These are phyloP conservation scores for Chlorociboria aeruginascens DNA, from an alignment of 495 filamentous ascomycete species.

Conservation along the genomic window DNA sequence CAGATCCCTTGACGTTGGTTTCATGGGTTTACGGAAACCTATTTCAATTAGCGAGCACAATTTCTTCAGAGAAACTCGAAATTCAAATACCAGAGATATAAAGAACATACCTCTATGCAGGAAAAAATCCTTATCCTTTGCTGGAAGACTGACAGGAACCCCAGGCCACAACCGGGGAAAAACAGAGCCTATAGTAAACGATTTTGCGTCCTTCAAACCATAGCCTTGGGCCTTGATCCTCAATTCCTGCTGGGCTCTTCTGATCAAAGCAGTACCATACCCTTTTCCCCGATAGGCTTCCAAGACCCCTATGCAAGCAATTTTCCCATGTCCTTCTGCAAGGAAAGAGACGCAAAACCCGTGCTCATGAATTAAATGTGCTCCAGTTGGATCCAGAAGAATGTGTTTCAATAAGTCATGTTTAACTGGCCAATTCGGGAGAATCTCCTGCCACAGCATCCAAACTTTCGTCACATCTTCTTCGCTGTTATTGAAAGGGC, in stretches of 20 bases:
- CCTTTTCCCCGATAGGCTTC: conserved; percentile 28
- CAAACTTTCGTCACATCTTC: conserved; percentile 25
- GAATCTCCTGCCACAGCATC: conserved; percentile 27
- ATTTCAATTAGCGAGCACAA: not conserved
- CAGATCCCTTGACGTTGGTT: conserved; percentile 26
- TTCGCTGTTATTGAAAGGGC: conserved; percentile 13
- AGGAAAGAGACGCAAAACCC: conserved; percentile 35
- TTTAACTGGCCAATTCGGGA: conserved; percentile 30
- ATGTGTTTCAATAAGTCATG: conserved; percentile 21
- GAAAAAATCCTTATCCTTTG: conserved; percentile 30
- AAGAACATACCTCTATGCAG: conserved; percentile 29
- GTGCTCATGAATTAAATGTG: conserved; percentile 30
- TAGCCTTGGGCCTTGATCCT: conserved; percentile 11
- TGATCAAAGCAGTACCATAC: conserved; percentile 31
- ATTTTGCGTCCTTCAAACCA: conserved; percentile 13
- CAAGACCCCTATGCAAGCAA: conserved; percentile 27
- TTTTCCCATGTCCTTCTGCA: conserved; percentile 12
- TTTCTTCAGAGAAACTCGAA: not conserved
- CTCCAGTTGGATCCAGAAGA: conserved; percentile 17
- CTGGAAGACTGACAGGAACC: conserved; percentile 29
- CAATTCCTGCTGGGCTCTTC: conserved; percentile 21
- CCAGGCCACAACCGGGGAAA: conserved; percentile 40
- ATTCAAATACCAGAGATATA: not conserved
- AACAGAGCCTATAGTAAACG: conserved; percentile 25
- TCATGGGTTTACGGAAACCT: conserved; percentile 12